Conservation (phyloP, 495 filamentous ascomycete species). For the Podospora appendiculata region DNA sequence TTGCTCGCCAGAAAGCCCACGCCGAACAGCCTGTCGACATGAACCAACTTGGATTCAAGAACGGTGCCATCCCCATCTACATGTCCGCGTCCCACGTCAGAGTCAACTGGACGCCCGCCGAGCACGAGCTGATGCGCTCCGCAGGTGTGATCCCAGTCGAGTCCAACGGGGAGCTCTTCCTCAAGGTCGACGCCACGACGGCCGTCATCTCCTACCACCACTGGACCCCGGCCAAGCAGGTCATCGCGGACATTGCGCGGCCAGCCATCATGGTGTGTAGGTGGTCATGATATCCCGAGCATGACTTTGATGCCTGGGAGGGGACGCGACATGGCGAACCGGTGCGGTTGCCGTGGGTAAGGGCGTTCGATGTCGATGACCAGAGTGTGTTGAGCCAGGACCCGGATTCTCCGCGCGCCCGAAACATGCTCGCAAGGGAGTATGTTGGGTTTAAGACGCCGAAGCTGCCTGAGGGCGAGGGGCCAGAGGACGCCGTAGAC, state of each 20-base stretch:
- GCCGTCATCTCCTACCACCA: conserved; percentile 11
- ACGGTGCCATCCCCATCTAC: conserved; percentile 11
- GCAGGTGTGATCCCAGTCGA: conserved; percentile 4
- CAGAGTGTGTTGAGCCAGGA: no score
- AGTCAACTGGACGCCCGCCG: conserved; percentile 2
- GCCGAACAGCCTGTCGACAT: neutral
- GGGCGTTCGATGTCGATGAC: no score
- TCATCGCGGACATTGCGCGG: conserved; percentile 13
- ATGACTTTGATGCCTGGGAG: conserved; percentile 1
- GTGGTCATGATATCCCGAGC: neutral
- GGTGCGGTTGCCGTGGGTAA: no score
- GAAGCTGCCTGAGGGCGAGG: no score
- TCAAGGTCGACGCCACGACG: conserved; percentile 10
- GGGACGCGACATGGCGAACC: neutral
- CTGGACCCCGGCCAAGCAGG: conserved; percentile 28
- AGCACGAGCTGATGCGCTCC: neutral
- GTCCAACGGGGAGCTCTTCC: conserved; percentile 10
- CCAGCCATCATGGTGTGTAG: conserved; percentile 12
- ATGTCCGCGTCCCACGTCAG: conserved; percentile 4
- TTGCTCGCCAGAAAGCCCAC: neutral
- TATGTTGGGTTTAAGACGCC: no score
- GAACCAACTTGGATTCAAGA: neutral
- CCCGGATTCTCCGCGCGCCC: no score
- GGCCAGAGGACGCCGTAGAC: no score
- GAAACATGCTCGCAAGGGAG: no score